These are phyloP conservation scores for Erigeron philadelphicus DNA, from an alignment of 140 eudicot species.

Conservation along the genomic window DNA sequence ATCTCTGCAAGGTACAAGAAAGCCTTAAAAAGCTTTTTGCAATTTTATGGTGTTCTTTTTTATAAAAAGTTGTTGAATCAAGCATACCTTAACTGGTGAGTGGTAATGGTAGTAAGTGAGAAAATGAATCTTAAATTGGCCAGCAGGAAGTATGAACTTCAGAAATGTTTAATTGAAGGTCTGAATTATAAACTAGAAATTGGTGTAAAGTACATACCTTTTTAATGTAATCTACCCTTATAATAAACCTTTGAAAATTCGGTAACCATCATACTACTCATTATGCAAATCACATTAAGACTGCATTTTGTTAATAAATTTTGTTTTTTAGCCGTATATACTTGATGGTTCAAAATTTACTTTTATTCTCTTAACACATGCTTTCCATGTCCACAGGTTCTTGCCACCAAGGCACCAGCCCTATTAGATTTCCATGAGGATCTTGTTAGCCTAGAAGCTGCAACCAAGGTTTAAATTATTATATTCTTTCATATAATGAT, in stretches of 20 bases:
- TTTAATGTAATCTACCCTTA: no score
- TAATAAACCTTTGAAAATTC: no score
- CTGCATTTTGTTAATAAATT: no score
- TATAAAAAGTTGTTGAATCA: not conserved
- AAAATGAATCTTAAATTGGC: no score
- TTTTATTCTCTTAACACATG: not conserved
- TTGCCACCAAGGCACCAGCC: constrained; percentile 56
- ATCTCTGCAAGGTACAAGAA: constrained; percentile 74
- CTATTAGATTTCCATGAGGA: constrained; percentile 72
- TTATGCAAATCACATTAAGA: no score
- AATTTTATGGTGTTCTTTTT: not conserved
- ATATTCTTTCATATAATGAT: not conserved
- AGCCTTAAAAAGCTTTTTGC: not conserved
- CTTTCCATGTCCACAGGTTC: constrained; percentile 34
- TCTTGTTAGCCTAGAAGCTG: constrained; percentile 75
- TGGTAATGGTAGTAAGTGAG: no score
- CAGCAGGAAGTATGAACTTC: no score
- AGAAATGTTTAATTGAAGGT: no score
- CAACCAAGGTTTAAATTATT: constrained; percentile 59
- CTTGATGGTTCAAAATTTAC: not conserved
- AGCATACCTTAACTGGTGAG: no score
- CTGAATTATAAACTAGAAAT: no score
- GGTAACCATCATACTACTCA: no score
- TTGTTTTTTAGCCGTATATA: not conserved
- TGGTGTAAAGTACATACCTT: no score